Percentiles rank a stretch among this genome's conserved stretches.
These are phyloP conservation scores for Cystobasidium pallidum DNA, from an alignment of 1,284 basidiomycete species.

Conservation along the genomic window DNA sequence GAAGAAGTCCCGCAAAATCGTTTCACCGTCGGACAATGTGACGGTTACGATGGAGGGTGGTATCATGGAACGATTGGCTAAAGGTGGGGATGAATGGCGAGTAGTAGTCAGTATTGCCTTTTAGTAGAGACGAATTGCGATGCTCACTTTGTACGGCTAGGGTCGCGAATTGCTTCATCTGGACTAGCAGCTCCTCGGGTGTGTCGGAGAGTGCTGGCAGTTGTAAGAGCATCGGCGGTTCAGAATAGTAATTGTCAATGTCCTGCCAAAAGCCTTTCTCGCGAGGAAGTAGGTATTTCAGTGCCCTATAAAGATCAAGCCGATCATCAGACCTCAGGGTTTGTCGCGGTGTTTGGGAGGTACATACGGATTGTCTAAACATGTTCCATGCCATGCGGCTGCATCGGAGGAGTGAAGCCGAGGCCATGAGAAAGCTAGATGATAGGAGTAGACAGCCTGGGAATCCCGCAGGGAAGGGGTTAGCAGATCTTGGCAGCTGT, in stretches of 20 bases:
- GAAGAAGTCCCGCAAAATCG: conserved; percentile 17
- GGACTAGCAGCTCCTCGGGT: conserved; percentile 21
- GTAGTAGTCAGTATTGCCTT: not conserved
- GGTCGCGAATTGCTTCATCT: conserved; percentile 20
- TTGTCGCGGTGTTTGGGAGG: too few relatives aligned
- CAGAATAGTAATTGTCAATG: conserved; percentile 47
- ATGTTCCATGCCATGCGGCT: conserved; percentile 36
- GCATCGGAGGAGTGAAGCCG: conserved; percentile 24
- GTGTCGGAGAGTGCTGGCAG: conserved; percentile 24
- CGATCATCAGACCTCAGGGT: too few relatives aligned
- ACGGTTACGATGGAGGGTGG: conserved; percentile 28
- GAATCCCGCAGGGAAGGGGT: not conserved
- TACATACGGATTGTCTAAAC: conserved; percentile 34
- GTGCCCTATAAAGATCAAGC: not conserved
- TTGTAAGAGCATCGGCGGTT: conserved; percentile 40
- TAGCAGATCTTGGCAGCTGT: too few relatives aligned
- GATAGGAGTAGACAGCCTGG: conserved; percentile 36
- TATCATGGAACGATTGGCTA: conserved; percentile 24
- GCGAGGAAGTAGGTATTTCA: conserved; percentile 23
- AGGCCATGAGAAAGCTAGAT: conserved; percentile 39
- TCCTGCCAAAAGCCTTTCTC: conserved; percentile 50
- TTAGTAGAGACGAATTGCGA: not conserved
- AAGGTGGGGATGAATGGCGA: not conserved
- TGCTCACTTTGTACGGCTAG: conserved; percentile 31
- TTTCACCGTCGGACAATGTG: conserved; percentile 4